These are phyloP conservation scores for Beverwykella pulmonaria DNA, from an alignment of 495 filamentous ascomycete species.

Conservation along the genomic window DNA sequence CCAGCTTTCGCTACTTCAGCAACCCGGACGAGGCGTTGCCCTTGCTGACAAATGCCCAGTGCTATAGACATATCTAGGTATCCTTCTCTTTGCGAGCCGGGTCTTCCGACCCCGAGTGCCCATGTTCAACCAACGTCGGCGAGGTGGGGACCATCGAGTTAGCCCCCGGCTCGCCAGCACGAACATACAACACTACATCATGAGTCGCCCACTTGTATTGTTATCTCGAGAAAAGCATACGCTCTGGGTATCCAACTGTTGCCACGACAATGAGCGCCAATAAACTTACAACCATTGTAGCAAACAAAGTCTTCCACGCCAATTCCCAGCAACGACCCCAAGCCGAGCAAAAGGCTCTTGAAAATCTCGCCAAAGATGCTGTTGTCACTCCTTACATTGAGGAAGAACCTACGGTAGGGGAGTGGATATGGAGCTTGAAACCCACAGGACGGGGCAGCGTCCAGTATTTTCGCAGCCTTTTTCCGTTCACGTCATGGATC, in stretches of 20 bases:
- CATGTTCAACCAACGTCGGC: not conserved
- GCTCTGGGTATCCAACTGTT: not conserved
- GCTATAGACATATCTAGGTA: too few relatives aligned
- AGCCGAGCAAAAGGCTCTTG: slow-evolving; percentile 6
- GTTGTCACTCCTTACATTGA: slow-evolving; percentile 6
- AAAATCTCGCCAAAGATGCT: slow-evolving; percentile 16
- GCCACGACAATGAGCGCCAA: not conserved
- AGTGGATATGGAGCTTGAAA: slow-evolving; percentile 8
- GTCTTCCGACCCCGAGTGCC: too few relatives aligned
- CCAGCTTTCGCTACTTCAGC: too few relatives aligned
- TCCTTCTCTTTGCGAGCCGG: too few relatives aligned
- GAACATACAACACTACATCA: not conserved
- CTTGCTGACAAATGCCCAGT: too few relatives aligned
- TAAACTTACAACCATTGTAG: not conserved
- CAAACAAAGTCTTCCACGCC: slow-evolving; percentile 12
- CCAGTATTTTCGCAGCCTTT: slow-evolving; percentile 8
- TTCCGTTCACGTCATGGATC: slow-evolving; percentile 18
- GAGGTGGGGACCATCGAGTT: not conserved
- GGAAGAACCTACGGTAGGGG: slow-evolving; percentile 16
- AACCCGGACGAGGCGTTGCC: too few relatives aligned
- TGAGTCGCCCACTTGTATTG: not conserved
- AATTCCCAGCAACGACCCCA: slow-evolving; percentile 3
- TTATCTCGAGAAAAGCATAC: not conserved
- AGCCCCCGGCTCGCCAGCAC: not conserved
- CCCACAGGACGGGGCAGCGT: not conserved